A percentile compares a stretch with the other conserved stretches of the same genome.
These are phyloP conservation scores for Hemileccinum impolitum DNA, from an alignment of 768 basidiomycete genomes.

Conservation along the genomic window DNA sequence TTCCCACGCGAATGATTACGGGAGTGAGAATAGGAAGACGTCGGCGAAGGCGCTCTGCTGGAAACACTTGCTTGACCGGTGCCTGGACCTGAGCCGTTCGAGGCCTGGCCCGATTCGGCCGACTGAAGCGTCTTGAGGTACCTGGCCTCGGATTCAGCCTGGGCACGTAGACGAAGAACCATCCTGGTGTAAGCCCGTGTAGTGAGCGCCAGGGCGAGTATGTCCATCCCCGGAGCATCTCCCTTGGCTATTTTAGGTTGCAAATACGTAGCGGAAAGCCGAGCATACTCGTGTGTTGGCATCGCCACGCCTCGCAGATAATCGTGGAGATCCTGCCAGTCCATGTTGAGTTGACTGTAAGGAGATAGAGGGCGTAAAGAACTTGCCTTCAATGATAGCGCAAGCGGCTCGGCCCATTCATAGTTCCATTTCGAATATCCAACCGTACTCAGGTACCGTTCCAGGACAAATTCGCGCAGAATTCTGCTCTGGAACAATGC, in stretches of 20 bases:
- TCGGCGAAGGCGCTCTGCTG: constrained; percentile 68
- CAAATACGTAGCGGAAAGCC: constrained; percentile 55
- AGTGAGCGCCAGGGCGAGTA: constrained; percentile 54
- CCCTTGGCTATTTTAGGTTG: constrained; percentile 43
- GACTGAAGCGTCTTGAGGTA: constrained; percentile 14
- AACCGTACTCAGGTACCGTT: constrained; percentile 64
- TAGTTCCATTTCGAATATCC: constrained; percentile 68
- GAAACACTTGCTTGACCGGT: constrained; percentile 41
- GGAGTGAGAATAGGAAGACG: constrained; percentile 36
- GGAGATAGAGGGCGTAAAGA: not conserved
- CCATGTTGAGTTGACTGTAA: constrained; percentile 7
- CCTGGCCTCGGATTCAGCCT: constrained; percentile 61
- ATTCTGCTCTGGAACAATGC: constrained; percentile 46
- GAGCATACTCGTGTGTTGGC: constrained; percentile 69
- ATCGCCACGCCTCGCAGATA: constrained; percentile 80
- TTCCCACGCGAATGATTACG: constrained; percentile 41
- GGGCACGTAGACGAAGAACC: constrained; percentile 70
- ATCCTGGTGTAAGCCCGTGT: constrained; percentile 79
- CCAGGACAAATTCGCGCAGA: constrained; percentile 62
- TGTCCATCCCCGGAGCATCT: constrained; percentile 43
- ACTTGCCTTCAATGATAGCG: constrained; percentile 59
- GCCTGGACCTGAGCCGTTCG: constrained; percentile 11
- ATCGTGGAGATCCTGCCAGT: constrained; percentile 63
- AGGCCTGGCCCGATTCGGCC: constrained; percentile 21
- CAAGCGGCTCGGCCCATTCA: constrained; percentile 56